phyloP scores from a whole-genome alignment of 208 protist genomes.

The Balamuthia mandrillaris region DNA sequence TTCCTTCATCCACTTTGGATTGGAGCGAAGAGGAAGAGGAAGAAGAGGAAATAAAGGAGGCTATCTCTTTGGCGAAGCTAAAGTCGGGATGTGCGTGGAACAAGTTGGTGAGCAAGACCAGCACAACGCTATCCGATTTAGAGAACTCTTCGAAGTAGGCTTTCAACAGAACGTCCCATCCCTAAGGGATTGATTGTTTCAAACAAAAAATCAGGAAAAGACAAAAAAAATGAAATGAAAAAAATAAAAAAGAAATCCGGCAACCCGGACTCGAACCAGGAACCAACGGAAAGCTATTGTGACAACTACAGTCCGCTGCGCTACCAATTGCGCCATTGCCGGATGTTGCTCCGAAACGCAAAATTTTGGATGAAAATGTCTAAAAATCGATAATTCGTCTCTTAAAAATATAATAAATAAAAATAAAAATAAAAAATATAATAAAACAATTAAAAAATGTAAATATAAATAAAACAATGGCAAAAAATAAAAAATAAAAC shows the following conservation, averaged over 20 bases:
- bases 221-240: neutral
- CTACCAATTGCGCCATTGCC: no score
- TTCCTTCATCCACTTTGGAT: neutral
- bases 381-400: neutral
- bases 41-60: neutral
- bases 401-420: neutral
- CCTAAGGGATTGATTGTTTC: no score
- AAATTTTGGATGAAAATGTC: neutral
- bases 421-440: neutral
- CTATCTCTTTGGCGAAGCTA: slow-evolving; percentile 17
- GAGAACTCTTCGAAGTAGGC: slow-evolving; percentile 46
- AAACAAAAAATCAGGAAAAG: no score
- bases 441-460: neutral
- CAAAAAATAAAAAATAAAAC: neutral
- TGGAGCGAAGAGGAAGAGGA: neutral
- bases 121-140: neutral
- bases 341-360: no score
- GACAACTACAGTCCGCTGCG: no score
- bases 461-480: neutral
- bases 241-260: neutral
- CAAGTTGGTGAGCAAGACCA: slow-evolving; percentile 30
- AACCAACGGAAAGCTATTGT: no score
- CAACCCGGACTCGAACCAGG: no score
- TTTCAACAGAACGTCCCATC: slow-evolving; percentile 50
- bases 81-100: neutral